phyloP scores from a whole-genome alignment of 2,329 filamentous ascomycete genomes.

The Scortechinia acanthostroma region DNA sequence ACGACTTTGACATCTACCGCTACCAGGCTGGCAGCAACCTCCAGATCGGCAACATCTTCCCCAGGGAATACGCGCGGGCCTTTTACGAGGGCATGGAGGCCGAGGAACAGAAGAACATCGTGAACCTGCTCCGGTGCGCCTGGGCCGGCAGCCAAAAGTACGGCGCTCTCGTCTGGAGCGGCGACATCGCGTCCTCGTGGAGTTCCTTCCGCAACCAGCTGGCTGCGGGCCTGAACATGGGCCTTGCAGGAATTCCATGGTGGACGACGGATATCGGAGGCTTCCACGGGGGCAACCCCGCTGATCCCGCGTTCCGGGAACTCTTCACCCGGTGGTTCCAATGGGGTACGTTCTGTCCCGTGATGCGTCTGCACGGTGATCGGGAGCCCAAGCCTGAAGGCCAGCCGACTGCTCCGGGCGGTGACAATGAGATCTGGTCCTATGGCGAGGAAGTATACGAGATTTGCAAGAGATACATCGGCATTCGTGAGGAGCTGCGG shows the following conservation, averaged over 20 bases:
- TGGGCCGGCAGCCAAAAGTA: constrained; percentile 56
- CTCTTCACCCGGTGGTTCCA: too few species aligned
- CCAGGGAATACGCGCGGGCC: constrained; percentile 44
- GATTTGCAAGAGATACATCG: constrained; percentile 52
- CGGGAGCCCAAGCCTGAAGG: too few species aligned
- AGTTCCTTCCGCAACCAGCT: constrained; percentile 48
- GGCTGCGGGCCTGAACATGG: constrained; percentile 49
- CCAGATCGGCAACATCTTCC: constrained; percentile 52
- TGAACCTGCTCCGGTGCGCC: constrained; percentile 51
- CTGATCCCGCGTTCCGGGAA: too few species aligned
- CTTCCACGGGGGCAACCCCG: too few species aligned
- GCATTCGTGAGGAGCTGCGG: constrained; percentile 46
- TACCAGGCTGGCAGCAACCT: constrained; percentile 47
- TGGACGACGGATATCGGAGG: too few species aligned
- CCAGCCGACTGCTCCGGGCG: too few species aligned
- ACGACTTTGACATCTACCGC: constrained; percentile 62
- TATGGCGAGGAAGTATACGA: constrained; percentile 53
- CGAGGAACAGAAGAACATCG: constrained; percentile 44
- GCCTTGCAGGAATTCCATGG: too few species aligned
- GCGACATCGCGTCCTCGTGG: constrained; percentile 63
- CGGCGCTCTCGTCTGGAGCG: constrained; percentile 60
- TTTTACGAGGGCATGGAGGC: constrained; percentile 51
- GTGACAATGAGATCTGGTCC: constrained; percentile 62
- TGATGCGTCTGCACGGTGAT: too few species aligned
- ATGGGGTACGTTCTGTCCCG: too few species aligned